Conservation (phyloP, 805 yeast genomes). For the Metschnikowia amazonensis region DNA sequence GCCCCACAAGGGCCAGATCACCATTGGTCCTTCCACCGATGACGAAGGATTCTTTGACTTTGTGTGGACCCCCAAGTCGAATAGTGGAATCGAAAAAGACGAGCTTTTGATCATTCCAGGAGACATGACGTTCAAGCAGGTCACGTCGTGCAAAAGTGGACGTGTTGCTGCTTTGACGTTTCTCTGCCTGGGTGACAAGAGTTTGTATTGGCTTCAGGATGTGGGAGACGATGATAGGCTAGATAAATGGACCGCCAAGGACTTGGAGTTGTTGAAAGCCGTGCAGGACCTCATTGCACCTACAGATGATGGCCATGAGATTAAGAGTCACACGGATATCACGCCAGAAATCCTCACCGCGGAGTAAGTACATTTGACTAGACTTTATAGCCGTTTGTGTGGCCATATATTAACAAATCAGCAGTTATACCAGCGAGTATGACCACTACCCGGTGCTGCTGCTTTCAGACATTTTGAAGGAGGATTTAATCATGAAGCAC, state of each 20-base stretch:
- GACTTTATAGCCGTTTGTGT: conserved; percentile 5
- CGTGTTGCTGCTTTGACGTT: conserved; percentile 69
- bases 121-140: conserved; percentile 74
- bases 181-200: conserved; percentile 57
- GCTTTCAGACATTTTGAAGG: conserved; percentile 31
- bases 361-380: conserved; percentile 18
- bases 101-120: conserved; percentile 78
- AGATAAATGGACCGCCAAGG: conserved; percentile 55
- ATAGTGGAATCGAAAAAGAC: conserved; percentile 46
- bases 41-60: conserved; percentile 71
- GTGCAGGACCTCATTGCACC: conserved; percentile 16
- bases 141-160: conserved; percentile 68
- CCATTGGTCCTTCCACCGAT: conserved; percentile 58
- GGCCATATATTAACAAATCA: conserved; percentile 4
- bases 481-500: conserved; percentile 29
- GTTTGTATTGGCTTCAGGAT: conserved; percentile 75
- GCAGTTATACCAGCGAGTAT: conserved; percentile 1
- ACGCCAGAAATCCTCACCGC: conserved; percentile 4
- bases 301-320: conserved; percentile 16
- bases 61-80: conserved; percentile 66
- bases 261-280: conserved; percentile 39
- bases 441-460: conserved; percentile 12
- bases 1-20: conserved; percentile 63
- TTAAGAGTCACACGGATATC: not conserved
- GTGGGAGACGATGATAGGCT: conserved; percentile 60